These are phyloP conservation scores for Saprolegnia parasitica DNA, from an alignment of 352 stramenopile species.

Conservation along the genomic window DNA sequence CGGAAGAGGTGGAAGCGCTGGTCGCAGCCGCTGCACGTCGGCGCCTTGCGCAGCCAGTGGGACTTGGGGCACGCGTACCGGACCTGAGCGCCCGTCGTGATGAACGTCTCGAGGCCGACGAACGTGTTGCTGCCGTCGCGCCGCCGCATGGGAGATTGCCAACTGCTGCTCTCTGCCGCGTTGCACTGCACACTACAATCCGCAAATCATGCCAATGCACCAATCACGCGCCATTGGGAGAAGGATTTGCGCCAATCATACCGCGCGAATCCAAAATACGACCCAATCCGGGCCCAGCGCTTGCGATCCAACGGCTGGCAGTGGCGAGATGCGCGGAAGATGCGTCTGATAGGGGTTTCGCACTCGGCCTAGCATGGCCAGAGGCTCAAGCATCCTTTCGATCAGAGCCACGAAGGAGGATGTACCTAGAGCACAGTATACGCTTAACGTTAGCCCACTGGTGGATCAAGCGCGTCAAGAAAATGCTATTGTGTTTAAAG, in stretches of 20 bases:
- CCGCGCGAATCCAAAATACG: background rate
- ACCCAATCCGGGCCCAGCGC: background rate
- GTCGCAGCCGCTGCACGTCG: background rate
- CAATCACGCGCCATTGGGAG: background rate
- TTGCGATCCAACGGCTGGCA: conserved; percentile 11
- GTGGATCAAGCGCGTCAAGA: too few species aligned
- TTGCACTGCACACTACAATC: background rate
- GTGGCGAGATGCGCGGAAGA: background rate
- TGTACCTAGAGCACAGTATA: too few species aligned
- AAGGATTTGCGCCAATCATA: background rate
- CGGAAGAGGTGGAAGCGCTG: conserved; percentile 37
- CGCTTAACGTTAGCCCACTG: too few species aligned
- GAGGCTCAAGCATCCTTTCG: too few species aligned
- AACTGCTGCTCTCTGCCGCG: background rate
- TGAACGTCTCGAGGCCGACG: conserved; percentile 4
- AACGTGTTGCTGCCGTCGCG: conserved; percentile 12
- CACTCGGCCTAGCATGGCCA: too few species aligned
- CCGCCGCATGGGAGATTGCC: background rate
- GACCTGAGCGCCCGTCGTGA: conserved; percentile 7
- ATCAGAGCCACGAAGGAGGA: too few species aligned
- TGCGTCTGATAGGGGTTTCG: too few species aligned
- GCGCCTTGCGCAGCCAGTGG: background rate
- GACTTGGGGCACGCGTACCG: conserved; percentile 10
- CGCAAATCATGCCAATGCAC: background rate
- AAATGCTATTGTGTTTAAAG: too few species aligned